These are phyloP conservation scores for Pinus taeda DNA, from an alignment of 75 land plant genomes.

Conservation along the genomic window DNA sequence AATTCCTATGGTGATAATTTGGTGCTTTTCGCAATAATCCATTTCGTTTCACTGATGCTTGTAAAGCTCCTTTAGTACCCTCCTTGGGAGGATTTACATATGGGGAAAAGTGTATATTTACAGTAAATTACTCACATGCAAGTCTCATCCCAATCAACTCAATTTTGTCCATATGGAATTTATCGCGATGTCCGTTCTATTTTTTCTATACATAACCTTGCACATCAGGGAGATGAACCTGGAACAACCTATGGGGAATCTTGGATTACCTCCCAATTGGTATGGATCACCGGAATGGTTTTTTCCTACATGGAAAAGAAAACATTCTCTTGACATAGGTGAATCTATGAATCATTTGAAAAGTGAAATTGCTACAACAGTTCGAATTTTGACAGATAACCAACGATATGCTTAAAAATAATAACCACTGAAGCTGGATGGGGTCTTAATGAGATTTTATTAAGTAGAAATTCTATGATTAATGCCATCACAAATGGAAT, in stretches of 20 bases:
- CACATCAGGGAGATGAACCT: slow-evolving; percentile 77
- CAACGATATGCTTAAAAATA: too few relatives aligned
- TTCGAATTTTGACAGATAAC: too few relatives aligned
- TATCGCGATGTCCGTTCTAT: too few relatives aligned
- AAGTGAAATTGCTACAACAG: slow-evolving; percentile 25
- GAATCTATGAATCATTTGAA: slow-evolving; percentile 91
- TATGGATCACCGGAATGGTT: slow-evolving; percentile 93
- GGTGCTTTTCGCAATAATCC: too few relatives aligned
- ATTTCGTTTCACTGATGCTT: slow-evolving; percentile 65
- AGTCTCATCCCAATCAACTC: slow-evolving; percentile 56
- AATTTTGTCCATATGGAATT: too few relatives aligned
- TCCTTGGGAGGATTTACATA: slow-evolving; percentile 84
- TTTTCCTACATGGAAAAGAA: slow-evolving; percentile 86
- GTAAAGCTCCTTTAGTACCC: slow-evolving; percentile 94
- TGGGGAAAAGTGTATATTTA: slow-evolving; percentile 84
- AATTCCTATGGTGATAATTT: too few relatives aligned
- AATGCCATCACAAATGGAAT: too few relatives aligned
- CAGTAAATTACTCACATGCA: slow-evolving; percentile 98
- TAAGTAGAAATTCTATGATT: too few relatives aligned
- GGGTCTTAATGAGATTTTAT: too few relatives aligned
- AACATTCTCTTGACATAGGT: slow-evolving; percentile 25
- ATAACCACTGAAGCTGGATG: too few relatives aligned
- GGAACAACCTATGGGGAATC: slow-evolving; percentile 59
- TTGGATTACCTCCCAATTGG: slow-evolving; percentile 88
- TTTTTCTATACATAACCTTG: too few relatives aligned